Percentiles rank a stretch among this genome's conserved stretches.
Conservation (phyloP, 164 flowering plant species). For the Cinnamomum micranthum region DNA sequence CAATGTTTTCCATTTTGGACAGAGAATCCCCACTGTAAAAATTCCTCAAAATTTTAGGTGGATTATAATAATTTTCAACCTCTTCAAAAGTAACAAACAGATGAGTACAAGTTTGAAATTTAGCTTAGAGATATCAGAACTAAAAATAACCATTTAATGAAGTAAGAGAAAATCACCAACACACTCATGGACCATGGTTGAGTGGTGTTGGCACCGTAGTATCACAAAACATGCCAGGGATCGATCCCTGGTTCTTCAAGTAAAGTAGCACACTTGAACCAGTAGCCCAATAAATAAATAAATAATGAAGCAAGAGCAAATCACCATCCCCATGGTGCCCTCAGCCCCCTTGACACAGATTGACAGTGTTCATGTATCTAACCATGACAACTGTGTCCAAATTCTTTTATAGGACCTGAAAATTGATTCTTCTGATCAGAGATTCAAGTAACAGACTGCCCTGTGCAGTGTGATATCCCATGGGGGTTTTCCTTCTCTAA, state of each 20-base stretch:
- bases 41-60: conserved; percentile 14
- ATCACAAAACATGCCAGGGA: too few relatives aligned
- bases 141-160: neutral
- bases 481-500: too few relatives aligned
- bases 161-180: neutral
- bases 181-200: too few relatives aligned
- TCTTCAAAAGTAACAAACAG: conserved; percentile 32
- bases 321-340: conserved; percentile 26
- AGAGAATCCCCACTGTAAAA: conserved; percentile 6
- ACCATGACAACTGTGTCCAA: conserved; percentile 60
- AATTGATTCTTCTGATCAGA: conserved; percentile 8
- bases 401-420: conserved; percentile 20
- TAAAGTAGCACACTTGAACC: too few relatives aligned
- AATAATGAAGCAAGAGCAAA: too few relatives aligned
- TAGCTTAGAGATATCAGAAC: neutral
- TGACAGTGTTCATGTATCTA: conserved; percentile 34
- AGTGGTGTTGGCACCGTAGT: too few relatives aligned
- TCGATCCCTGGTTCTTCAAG: too few relatives aligned
- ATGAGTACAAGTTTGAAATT: neutral
- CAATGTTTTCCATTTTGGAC: conserved; percentile 12
- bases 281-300: too few relatives aligned
- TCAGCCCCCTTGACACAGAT: conserved; percentile 33
- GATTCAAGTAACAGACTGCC: conserved; percentile 12
- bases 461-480: too few relatives aligned
- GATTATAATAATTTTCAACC: conserved; percentile 28